These are phyloP conservation scores for Cercospora sp. DNA, from an alignment of 2,329 filamentous ascomycete genomes.

Conservation along the genomic window DNA sequence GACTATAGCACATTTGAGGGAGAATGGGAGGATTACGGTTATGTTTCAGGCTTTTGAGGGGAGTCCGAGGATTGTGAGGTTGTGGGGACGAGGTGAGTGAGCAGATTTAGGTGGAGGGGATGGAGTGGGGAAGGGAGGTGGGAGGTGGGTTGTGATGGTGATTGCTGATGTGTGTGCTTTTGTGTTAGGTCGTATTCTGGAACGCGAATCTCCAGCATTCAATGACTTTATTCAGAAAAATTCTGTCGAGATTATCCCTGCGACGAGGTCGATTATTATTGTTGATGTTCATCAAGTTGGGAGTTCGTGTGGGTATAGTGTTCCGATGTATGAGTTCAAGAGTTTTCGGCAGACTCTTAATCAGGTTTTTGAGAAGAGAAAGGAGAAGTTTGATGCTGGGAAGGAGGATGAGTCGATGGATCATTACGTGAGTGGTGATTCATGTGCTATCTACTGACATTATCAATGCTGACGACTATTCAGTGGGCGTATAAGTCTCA, in stretches of 20 bases:
- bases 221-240: slow-evolving; percentile 38
- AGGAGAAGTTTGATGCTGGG: slow-evolving; percentile 39
- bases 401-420: slow-evolving; percentile 46
- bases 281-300: slow-evolving; percentile 49
- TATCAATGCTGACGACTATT: background rate
- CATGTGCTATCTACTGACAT: background rate
- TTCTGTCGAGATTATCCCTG: slow-evolving; percentile 41
- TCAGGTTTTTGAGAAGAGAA: slow-evolving; percentile 45
- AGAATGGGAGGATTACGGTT: slow-evolving; percentile 48
- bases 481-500: slow-evolving; percentile 48
- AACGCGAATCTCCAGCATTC: slow-evolving; percentile 41
- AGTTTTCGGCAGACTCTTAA: slow-evolving; percentile 44
- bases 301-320: slow-evolving; percentile 46
- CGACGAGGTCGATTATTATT: slow-evolving; percentile 43
- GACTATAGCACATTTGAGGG: slow-evolving; percentile 47
- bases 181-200: slow-evolving; percentile 35
- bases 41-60: slow-evolving; percentile 48
- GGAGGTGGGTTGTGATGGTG: too few relatives aligned
- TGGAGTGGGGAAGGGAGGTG: too few relatives aligned
- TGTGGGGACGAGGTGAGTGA: slow-evolving; percentile 44
- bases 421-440: slow-evolving; percentile 28
- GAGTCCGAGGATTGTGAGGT: slow-evolving; percentile 45
- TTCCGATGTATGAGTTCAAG: slow-evolving; percentile 49
- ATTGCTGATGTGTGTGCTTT: slow-evolving; percentile 22
- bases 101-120: background rate